Evolutionary conservation across 2,329 filamentous ascomycete species (phyloP), one percentile per base, ranked within the genome.

Genomic region (Diaporthe sp.): DNA sequence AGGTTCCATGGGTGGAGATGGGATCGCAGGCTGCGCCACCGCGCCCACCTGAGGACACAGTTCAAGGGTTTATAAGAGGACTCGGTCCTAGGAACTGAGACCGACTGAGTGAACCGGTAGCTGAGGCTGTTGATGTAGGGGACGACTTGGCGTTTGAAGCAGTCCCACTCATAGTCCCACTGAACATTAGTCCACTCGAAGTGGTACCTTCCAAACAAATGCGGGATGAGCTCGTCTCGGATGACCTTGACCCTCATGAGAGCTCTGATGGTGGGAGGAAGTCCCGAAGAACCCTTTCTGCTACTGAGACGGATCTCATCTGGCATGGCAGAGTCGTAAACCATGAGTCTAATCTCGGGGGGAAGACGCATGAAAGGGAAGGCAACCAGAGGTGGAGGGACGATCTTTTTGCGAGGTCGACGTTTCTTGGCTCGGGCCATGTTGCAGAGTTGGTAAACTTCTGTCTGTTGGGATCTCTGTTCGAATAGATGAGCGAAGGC

Each of bases 1-100:
- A 68, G 63, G 3, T 39, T 13, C 63, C 63, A 68, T 9, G 63
- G 63, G 28, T 37, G 20, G 25, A 68, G 28, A 34, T 68, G 63
- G 2, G 63, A 2, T 7, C 63, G 63, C 47, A 10, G 22, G 22
- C 63, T 68, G 44, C 63, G 63, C 44, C 44, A 68, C 6, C 63
- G 63, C 31, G 31, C 22, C 63, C 63, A 68, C 1, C 6, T 10
- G 31, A 68, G 44, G 13, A 68, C 3, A 8, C 1, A 1, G 3
- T 1, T 1, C 6, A 67, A 17, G 4, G 9, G 42, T 4, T 34
- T 13, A 17, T 4, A n/a, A 37, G 25, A 20, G 7, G 5, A 2
- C 1, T 22, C 1, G 4, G 0, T 10, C 3, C 20, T 12, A 2
- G 57, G 20, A 3, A 3, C 0, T 10, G 28, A 39, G 57, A 15